Evolutionary conservation across 345 rosid genomes (phyloP), one percentile per base, ranked within the genome.

Genomic region (Acer saccharum): DNA sequence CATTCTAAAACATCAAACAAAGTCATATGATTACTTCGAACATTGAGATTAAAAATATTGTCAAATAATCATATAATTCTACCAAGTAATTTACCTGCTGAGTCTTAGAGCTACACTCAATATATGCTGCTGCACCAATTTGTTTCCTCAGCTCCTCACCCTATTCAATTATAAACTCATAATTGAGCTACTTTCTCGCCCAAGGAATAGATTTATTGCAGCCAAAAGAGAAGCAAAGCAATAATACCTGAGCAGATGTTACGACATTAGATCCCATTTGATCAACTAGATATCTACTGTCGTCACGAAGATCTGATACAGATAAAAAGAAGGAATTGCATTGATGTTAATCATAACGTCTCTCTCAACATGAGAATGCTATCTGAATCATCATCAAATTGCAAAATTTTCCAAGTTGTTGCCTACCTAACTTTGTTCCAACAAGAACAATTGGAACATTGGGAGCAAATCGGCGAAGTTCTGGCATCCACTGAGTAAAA

Each of bases 91-190:
- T 60, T 76, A 96, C 98, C 90, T 94, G 99, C 84, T 94, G 99
- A 71, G 99, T 92, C 84, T 96, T 96, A 44, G 98, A 96, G 87
- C 99, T 94, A 78, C 99, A 96, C 72, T 96, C 97, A 2, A 96
- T 94, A 82, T 96, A 96, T 62, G 99, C 95, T 14, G 98, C 94
- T 29, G 98, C 99, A 27, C 99, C 98, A 60, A 96, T 94, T 78
- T 91, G 97, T 83, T 89, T 96, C 88, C 97, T 91, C 76, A 96
- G 82, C 76, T 96, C 97, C 84, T 96, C 97, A 77, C 99, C 99
- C 99, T 94, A 62, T 54, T 69, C 21, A 74, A 63, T 12, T 69
- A 78, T 16, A 69, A 73, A 20, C 74, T 10, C 39, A 35, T 35
- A 6, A 71, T 21, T 50, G 62, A 75, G 39, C 44, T 16, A 61